Base-by-base conservation (phyloP, 331 rosid genomes). In the Quercus lobata region DNA sequence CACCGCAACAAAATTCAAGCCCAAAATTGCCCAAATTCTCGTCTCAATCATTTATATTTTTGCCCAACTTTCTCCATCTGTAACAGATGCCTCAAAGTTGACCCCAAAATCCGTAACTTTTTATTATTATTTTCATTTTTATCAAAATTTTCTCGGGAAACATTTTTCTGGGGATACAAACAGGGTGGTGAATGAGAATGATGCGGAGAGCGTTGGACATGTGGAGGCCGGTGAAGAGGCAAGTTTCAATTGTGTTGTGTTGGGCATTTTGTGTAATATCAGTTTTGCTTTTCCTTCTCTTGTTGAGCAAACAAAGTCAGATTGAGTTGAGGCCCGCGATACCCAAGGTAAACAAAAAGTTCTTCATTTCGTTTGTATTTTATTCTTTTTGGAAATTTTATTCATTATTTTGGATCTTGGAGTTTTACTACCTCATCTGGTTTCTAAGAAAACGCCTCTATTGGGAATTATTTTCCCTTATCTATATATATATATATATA, bases 161-260 rank as follows among this genome's bases (percentile, higher is more conserved):
- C 77, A 17, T 15, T 55, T 72, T 72, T 49, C 69, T 69, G 63
- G 77, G 54, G 65, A 75, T 29, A 30, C 55, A 32, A 73, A 49
- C 46, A 25, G 34, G 52, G 4, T 61, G 57, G 79, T 46, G 46
- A 35, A 22, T 60, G 75, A 78, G 72, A 4, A 94, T 94, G 98
- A 86, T 96, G 87, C 89, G 94, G 78, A 86, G 96, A 78, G 81
- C 89, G 58, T 57, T 82, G 83, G 97, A 93, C 76, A 87, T 82
- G 74, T 96, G 98, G 49, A 72, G 96, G 86, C 90, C 98, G 6
- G 87, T 69, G 76, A 80, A 96, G 84, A 84, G 92, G 83, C 88
- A 89, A 88, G 86, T 92, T 29, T 88, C 94, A 18, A 94, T 88
- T 83, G 89, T 69, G 6, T 72, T 89, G 3, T 92, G 96, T 96